Base-by-base conservation (phyloP, 2,329 filamentous ascomycete genomes). In the Geosmithia flava region DNA sequence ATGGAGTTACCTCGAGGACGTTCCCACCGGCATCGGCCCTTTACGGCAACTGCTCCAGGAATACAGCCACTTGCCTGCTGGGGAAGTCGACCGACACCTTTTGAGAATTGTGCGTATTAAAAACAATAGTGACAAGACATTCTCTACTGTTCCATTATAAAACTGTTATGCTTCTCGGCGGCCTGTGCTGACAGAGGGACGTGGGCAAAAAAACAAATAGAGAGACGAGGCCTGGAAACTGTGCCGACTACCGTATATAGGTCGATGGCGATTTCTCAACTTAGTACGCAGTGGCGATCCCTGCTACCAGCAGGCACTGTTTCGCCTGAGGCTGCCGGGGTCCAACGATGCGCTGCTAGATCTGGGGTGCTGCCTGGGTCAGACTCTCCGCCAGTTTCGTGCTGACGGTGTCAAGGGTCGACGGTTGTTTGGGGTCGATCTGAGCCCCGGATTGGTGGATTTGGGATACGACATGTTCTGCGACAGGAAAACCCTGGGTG, bases 401-500 rank as follows among this genome's bases (percentile, higher is more conserved):
- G 61, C 63, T 46, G 72, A 76, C 49, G 76, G 75, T 19, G 74
- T 74, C 7, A 61, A 68, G 20, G 62, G 68, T 5, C 57, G 63
- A 16, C 68, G 70, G 44, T 59, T 80, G n/a, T 70, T 70, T 50
- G 75, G 72, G 17, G 63, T 66, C 3, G 75, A 79, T 51, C 52
- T 75, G 3, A 65, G 71, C 42, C 54, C 65, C 19, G 63, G 62
- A n/a, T 76, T 80, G 53, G 66, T 80, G 47, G 67, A 76, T 11
- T 59, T 76, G n/a, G 78, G 78, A 27, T 80, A 81, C 58, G 76
- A 82, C 48, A 66, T 86, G 19, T 86, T 85, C 62, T 68, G 71
- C 44, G 82, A 84, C 51, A 68, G 69, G 23, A 56, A 63, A n/a
- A 65, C 49, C 33, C 60, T 79, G 5, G 63, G 63, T 19, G 67